Evolutionary conservation across 2,329 filamentous ascomycete species (phyloP), one percentile per base, ranked within the genome.

Genomic region (Nothomitra cinnamomea): DNA sequence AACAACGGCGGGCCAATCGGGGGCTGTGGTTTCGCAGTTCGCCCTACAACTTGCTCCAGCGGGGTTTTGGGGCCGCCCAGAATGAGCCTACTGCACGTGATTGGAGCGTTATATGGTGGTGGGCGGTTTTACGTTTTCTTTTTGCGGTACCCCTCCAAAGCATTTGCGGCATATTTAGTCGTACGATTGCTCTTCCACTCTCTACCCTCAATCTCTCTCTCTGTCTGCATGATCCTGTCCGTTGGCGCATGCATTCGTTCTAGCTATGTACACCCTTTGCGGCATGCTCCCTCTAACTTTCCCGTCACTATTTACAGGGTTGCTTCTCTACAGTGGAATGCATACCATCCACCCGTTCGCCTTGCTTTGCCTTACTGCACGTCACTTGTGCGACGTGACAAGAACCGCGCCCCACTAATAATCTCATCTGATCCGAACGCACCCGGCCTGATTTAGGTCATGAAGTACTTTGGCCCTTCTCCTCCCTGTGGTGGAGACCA

Each of bases 401-500:
- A 32, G 28, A 24, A 4, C 4, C 4, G 13, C 8, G 41, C 17
- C 22, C 41, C 42, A 45, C 42, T 45, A 45, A 24, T 13, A 45
- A 45, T 45, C 7, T 21, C 3, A 10, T 21, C 42, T 45, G 42
- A 3, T 50, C 47, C 28, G 28, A 10, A 10, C 28, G 4, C 28
- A 10, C 28, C 28, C 28, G 28, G 28, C 28, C 25, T 8, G 17
- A 28, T 24, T 61, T 64, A 73, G 49, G 78, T 82, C 68, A 81
- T 73, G 53, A 74, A 72, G 61, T 83, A 83, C 64, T 82, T 82
- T 7, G 79, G 79, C 3, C 79, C 79, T 63, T 82, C 92, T 52
- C 90, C 92, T 59, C 92, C 89, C 66, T 95, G 88, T 5, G 92
- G 92, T 32, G 92, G 92, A 61, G 87, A 80, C 87, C 87, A 95